Evolutionary conservation across 805 yeast genomes (phyloP), one percentile per base, ranked within the genome.

Genomic region (Brettanomyces bruxellensis): DNA sequence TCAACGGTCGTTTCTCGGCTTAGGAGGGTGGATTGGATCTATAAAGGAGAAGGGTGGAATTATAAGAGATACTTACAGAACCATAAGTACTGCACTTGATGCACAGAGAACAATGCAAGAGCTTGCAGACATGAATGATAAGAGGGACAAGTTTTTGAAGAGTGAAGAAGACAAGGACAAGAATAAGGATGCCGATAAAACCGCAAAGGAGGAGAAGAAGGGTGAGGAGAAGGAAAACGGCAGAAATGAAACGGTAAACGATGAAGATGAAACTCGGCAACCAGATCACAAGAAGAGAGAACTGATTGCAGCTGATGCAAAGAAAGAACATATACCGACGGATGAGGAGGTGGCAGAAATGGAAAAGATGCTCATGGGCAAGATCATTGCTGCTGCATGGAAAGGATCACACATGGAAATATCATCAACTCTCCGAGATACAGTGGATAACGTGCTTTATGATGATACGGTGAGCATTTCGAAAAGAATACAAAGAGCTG

Each of bases 301-400:
- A 32, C 50, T 51, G 25, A 48, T 55, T 45, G 38, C 38, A 35
- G 7, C 38, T 35, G 38, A 35, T 3, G 53, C 49, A 38, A 56
- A 54, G 7, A 60, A 59, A 18, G 62, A 49, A n/a, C 61, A 60
- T 11, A 47, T 63, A 5, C 69, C 78, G 40, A 77, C 79, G 5
- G 83, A 76, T 46, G 75, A 77, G 55, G 76, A 78, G 51, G 57
- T 66, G 25, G 88, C 81, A 1, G 93, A 88, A 59, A 77, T 85
- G 67, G 96, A 91, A 58, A 76, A 88, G 44, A 68, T 78, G 47
- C 75, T 91, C 51, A 81, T 88, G 46, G 98, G 99, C 24, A 93
- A 91, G 62, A 77, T 93, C 23, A 72, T 93, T 44, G 91, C 93
- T 6, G 89, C 96, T 1, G 95, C 95, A 18, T 93, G 99, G 99